Conservation (phyloP, 1,284 basidiomycete species). For the Marasmius oreades region DNA sequence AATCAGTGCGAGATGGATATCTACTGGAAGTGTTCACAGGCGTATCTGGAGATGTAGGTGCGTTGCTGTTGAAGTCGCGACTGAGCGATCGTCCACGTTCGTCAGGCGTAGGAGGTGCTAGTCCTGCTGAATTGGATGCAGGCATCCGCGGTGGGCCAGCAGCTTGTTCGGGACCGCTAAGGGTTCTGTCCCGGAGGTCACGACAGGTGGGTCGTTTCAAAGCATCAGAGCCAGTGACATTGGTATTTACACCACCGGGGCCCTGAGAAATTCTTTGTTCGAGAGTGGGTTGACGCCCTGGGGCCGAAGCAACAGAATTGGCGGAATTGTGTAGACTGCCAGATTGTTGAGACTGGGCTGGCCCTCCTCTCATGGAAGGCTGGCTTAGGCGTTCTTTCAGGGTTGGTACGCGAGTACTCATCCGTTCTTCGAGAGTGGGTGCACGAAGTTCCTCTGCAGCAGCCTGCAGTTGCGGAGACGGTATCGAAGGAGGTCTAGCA, state of each 20-base stretch:
- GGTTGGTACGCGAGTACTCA: slow-evolving; percentile 26
- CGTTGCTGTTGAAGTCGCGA: not conserved
- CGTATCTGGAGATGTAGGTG: not conserved
- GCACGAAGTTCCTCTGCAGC: slow-evolving; percentile 8
- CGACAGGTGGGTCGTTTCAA: slow-evolving; percentile 88
- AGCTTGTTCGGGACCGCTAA: slow-evolving; percentile 23
- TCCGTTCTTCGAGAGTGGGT: slow-evolving; percentile 32
- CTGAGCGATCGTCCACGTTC: slow-evolving; percentile 1
- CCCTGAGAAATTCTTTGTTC: slow-evolving; percentile 49
- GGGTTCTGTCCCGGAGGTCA: slow-evolving; percentile 19
- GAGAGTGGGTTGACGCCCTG: slow-evolving; percentile 27
- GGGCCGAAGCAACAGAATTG: not conserved
- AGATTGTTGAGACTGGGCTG: slow-evolving; percentile 19
- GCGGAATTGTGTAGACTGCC: slow-evolving; percentile 1
- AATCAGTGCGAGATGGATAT: not conserved
- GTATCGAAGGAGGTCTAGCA: slow-evolving; percentile 16
- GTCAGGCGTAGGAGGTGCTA: not conserved
- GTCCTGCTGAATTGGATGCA: not conserved
- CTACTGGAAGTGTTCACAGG: not conserved
- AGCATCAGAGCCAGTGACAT: slow-evolving; percentile 97
- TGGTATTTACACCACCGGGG: slow-evolving; percentile 82
- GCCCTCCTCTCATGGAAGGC: slow-evolving; percentile 18
- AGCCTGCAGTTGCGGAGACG: slow-evolving; percentile 16
- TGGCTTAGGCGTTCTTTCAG: slow-evolving; percentile 33
- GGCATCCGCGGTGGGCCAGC: not conserved